These are phyloP conservation scores for Fusarium phyllophilum DNA, from an alignment of 2,329 filamentous ascomycete species.

Conservation along the genomic window DNA sequence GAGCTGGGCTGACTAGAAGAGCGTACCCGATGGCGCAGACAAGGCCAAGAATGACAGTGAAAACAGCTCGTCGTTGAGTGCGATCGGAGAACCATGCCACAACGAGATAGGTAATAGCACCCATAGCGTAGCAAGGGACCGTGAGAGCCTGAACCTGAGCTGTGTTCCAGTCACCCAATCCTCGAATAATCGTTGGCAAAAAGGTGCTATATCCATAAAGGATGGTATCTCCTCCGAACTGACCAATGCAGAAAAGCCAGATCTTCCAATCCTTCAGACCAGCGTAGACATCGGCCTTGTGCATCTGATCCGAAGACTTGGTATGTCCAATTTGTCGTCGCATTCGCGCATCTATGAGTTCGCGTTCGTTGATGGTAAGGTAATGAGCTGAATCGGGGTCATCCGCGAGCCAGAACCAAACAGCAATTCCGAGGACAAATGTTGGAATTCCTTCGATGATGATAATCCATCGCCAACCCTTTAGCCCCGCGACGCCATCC, in stretches of 20 bases:
- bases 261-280: slow-evolving; percentile 70
- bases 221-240: slow-evolving; percentile 72
- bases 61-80: slow-evolving; percentile 65
- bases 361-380: slow-evolving; percentile 61
- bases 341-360: slow-evolving; percentile 47
- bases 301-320: slow-evolving; percentile 43
- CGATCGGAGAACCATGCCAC: slow-evolving; percentile 68
- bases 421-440: slow-evolving; percentile 40
- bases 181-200: slow-evolving; percentile 72
- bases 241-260: slow-evolving; percentile 66
- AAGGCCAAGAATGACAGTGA: slow-evolving; percentile 61
- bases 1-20: slow-evolving; percentile 64
- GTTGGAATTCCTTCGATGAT: slow-evolving; percentile 59
- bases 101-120: slow-evolving; percentile 67
- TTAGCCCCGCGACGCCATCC: slow-evolving; percentile 36
- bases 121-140: slow-evolving; percentile 72
- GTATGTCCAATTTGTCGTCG: slow-evolving; percentile 45
- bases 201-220: slow-evolving; percentile 72
- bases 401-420: slow-evolving; percentile 47
- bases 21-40: slow-evolving; percentile 67
- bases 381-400: slow-evolving; percentile 63
- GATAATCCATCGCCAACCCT: slow-evolving; percentile 68
- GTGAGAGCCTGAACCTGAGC: slow-evolving; percentile 69
- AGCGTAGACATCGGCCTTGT: slow-evolving; percentile 66
- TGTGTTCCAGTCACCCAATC: slow-evolving; percentile 59